phyloP scores from a whole-genome alignment of 305 asterid genomes.

The Rubia balearica region DNA sequence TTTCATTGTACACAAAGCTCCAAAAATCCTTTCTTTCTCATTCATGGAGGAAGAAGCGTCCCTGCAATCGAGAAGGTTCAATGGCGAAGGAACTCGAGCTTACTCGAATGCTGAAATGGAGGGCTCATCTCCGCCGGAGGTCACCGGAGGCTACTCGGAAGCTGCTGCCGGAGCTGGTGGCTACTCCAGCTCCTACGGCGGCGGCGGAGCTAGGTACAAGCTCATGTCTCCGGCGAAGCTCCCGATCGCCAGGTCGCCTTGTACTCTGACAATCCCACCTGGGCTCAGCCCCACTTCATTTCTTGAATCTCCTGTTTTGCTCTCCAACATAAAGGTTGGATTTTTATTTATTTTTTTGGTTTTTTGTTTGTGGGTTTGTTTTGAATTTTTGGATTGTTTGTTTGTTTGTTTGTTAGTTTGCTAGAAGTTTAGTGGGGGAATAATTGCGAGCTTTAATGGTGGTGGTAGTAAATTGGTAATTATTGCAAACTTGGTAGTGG shows the following conservation, averaged over 20 bases:
- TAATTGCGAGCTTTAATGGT: conserved; percentile 1
- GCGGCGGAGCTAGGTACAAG: conserved; percentile 64
- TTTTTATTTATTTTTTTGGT: conserved; percentile 8
- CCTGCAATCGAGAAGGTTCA: conserved; percentile 9
- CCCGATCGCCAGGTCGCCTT: conserved; percentile 87
- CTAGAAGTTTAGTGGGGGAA: not conserved
- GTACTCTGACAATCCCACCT: conserved; percentile 71
- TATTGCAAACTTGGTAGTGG: not conserved
- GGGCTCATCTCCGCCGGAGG: conserved; percentile 1
- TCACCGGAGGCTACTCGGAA: conserved; percentile 11
- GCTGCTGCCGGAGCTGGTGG: conserved; percentile 14
- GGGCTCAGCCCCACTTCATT: conserved; percentile 94
- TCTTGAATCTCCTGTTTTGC: conserved; percentile 93
- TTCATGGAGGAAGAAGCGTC: conserved; percentile 22
- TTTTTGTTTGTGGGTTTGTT: conserved; percentile 4
- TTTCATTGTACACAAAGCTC: conserved; percentile 2
- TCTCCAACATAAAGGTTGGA: conserved; percentile 79
- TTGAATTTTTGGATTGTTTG: not conserved
- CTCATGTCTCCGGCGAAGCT: conserved; percentile 98
- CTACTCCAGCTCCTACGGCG: conserved; percentile 12
- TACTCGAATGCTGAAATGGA: conserved; percentile 13
- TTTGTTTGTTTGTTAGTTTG: not conserved
- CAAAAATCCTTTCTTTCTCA: not conserved
- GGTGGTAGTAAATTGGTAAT: not conserved
- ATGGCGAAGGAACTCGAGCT: not conserved